Evolutionary conservation across 2,329 filamentous ascomycete genomes (phyloP), one percentile per base, ranked within the genome.

Genomic region (Knufia petricola): DNA sequence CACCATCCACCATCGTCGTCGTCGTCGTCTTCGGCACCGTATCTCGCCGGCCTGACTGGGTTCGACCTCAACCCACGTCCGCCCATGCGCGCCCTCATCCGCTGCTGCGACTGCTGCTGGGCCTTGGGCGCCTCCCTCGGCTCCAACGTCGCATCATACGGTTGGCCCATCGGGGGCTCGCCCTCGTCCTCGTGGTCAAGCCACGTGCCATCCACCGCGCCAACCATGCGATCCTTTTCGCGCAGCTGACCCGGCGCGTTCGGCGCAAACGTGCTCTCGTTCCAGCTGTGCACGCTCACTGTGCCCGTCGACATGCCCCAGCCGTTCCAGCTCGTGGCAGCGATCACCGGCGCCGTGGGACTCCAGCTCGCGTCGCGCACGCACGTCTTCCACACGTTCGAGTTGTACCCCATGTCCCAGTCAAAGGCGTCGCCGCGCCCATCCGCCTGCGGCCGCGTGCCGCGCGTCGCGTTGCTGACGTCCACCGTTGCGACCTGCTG

Each of bases 361-460:
- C 94, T 88, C 89, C 89, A 95, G 61, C 84, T 87, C 19, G 85
- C 87, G 70, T 95, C 89, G 28, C 89, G 75, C 17, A 95, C 86
- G 56, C 86, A 86, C 0, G 87, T 87, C 53, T 77, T 77, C 84
- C 85, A 90, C 23, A 73, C 66, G 24, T 77, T 75, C 17, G 39
- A 39, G 28, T 49, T 53, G 15, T 50, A 50, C 26, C 52, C 58
- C 46, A 60, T 51, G 54, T 67, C 71, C 56, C 73, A 72, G 37
- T 77, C 73, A 58, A 80, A 82, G 6, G 74, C 69, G 43, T 78
- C 75, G 23, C 73, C 73, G 2, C 73, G 64, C 23, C 78, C 75
- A 15, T 70, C 66, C 49, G 72, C 69, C 10, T 71, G 67, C 1
- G 79, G 77, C 32, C 82, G 71, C 8, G 78, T 76, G 54, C 79